A percentile compares a stretch with the other conserved stretches of the same genome.
Conservation (phyloP, 495 filamentous ascomycete genomes). For the Aspergillus mulundensis region DNA sequence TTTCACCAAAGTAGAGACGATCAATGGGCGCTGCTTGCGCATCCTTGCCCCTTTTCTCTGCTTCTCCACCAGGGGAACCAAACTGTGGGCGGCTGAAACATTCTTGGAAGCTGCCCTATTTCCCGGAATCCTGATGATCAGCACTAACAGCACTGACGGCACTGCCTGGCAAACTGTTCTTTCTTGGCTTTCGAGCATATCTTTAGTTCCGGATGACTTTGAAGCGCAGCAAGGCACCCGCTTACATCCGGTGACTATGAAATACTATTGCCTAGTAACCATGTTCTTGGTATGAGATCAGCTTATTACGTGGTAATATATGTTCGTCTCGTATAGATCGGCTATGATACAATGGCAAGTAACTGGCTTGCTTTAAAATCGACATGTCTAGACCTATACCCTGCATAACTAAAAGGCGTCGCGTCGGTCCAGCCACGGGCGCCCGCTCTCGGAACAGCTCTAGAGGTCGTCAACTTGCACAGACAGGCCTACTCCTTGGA, state of each 20-base stretch:
- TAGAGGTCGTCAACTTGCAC: neutral
- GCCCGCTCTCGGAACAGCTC: neutral
- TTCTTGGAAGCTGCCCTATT: neutral
- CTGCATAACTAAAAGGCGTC: neutral
- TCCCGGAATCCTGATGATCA: neutral
- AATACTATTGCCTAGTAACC: no score
- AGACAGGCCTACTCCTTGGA: slow-evolving; percentile 12
- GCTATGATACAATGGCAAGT: neutral
- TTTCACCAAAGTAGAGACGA: no score
- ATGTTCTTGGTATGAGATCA: neutral
- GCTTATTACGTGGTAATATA: neutral
- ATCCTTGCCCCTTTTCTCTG: no score
- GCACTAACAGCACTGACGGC: neutral
- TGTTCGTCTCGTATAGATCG: neutral
- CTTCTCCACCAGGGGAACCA: neutral
- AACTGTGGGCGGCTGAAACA: neutral
- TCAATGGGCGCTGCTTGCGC: no score
- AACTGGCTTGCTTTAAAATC: neutral
- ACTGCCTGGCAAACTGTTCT: neutral
- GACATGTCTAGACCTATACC: neutral
- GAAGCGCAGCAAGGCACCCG: neutral
- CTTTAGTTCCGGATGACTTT: neutral
- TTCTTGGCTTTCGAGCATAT: neutral
- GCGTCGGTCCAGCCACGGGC: slow-evolving; percentile 3
- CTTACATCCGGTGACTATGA: no score